A percentile compares a stretch with the other conserved stretches of the same genome.
phyloP scores from a whole-genome alignment of 169 alveolate species.

The Pseudocohnilembus persalinus region DNA sequence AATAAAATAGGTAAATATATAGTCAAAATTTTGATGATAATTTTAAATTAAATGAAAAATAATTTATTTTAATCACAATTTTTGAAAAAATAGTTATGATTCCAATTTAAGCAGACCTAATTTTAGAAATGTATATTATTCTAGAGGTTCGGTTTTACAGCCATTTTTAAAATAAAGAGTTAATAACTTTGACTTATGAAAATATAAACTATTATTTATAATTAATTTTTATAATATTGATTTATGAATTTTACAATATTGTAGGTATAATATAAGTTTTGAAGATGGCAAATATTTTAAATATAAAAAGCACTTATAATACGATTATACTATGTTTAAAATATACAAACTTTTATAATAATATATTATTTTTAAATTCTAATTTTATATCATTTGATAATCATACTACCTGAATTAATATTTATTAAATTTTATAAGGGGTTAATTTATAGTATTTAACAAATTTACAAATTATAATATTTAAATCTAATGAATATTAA shows the following conservation, averaged over 20 bases:
- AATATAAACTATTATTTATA: neutral
- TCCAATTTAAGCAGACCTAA: constrained; percentile 14
- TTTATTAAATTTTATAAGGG: too few species aligned
- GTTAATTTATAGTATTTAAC: too few species aligned
- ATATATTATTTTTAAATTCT: too few species aligned
- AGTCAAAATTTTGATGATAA: neutral
- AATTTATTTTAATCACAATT: neutral
- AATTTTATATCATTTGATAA: too few species aligned
- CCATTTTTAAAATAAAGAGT: constrained; percentile 1
- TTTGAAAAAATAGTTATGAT: constrained; percentile 7
- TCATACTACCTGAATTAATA: too few species aligned
- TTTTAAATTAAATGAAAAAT: neutral
- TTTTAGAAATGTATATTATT: constrained; percentile 1
- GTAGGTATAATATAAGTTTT: too few species aligned
- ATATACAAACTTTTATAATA: neutral
- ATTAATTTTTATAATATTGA: neutral
- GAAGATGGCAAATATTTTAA: neutral
- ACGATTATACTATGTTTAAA: neutral
- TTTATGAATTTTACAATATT: neutral
- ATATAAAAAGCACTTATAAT: neutral
- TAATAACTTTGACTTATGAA: constrained; percentile 14
- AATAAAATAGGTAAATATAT: neutral
- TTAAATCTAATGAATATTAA: too few species aligned
- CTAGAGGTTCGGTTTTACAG: constrained; percentile 15
- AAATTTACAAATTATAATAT: too few species aligned